phyloP scores from a whole-genome alignment of 2,329 filamentous ascomycete genomes.

The Colletotrichum lupini region DNA sequence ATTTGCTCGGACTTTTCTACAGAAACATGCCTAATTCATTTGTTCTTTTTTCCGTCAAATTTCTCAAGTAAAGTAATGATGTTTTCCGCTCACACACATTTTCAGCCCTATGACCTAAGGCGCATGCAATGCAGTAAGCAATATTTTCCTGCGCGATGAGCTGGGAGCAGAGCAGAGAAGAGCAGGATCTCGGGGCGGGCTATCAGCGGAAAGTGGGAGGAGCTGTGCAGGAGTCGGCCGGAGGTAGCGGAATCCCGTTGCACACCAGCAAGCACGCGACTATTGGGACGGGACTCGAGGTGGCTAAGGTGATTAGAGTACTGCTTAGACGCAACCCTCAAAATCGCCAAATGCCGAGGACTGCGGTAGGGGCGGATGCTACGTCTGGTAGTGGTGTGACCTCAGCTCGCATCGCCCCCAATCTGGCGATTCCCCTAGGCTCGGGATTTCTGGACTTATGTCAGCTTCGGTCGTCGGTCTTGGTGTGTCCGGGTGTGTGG shows the following conservation, averaged over 20 bases:
- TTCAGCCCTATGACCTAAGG: not conserved
- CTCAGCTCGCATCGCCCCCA: not conserved
- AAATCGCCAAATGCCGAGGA: not conserved
- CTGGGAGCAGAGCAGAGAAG: not conserved
- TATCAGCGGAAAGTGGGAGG: not conserved
- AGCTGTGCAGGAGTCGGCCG: not conserved
- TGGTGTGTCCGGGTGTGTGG: not conserved
- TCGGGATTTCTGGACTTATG: not conserved
- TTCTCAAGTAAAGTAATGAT: not conserved
- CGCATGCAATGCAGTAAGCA: not conserved
- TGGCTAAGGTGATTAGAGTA: not conserved
- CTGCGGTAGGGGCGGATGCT: not conserved
- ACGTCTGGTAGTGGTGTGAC: not conserved
- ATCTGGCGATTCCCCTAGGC: not conserved
- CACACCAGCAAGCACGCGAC: not conserved
- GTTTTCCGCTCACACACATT: not conserved
- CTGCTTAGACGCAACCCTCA: not conserved
- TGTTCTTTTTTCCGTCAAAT: not conserved
- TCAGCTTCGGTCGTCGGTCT: not conserved
- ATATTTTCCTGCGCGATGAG: not conserved
- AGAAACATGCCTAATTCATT: not conserved
- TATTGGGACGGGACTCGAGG: not conserved
- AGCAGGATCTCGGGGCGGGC: not conserved
- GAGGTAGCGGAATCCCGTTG: not conserved
- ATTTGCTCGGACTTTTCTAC: not conserved